Base-by-base conservation (phyloP, 2,329 filamentous ascomycete species). In the Cercospora janseana region DNA sequence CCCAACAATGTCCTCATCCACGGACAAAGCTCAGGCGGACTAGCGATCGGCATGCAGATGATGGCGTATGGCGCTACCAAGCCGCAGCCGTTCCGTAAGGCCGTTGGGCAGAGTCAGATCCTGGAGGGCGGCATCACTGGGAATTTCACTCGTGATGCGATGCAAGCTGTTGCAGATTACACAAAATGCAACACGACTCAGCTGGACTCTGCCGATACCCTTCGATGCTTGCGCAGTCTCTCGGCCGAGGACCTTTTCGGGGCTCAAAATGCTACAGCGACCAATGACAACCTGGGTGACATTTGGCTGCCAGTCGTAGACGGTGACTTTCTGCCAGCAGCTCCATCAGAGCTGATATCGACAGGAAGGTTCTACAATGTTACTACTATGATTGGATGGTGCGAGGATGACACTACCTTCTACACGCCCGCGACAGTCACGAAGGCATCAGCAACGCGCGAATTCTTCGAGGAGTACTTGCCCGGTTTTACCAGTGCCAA, bases 241-340 rank as follows among this genome's bases (percentile, higher is more conserved):
- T 69, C 72, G 46, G 75, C 67, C 47, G 60, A 70, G 2, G 67
- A 67, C 0, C 63, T 80, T 4, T 64, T 78, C 12, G 66, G 72
- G 32, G 70, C 74, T 0, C 71, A 75, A 1, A 57, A 74, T n/a
- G 59, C 65, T 0, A 77, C 74, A 1, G 72, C 76, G 71, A 41
- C 66, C 70, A 20, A 45, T 2, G 60, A 65, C 29, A 70, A 69
- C 32, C 59, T 68, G 43, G 76, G 77, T 9, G 77, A 79, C 47
- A 71, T 77, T 42, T 80, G 75, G 72, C 29, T 78, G 0, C 77
- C 77, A 0, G 69, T 65, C 0, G 72, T 78, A 0, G 76, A 79
- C 51, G 72, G 70, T 10, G 74, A 77, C 56, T 79, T n/a, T 74
- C 74, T 20, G 6, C 60, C 60, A 10, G 69, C 64, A 1, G 60